These are phyloP conservation scores for Rhododendron simsii DNA, from an alignment of 148 eudicot genomes.

Conservation along the genomic window DNA sequence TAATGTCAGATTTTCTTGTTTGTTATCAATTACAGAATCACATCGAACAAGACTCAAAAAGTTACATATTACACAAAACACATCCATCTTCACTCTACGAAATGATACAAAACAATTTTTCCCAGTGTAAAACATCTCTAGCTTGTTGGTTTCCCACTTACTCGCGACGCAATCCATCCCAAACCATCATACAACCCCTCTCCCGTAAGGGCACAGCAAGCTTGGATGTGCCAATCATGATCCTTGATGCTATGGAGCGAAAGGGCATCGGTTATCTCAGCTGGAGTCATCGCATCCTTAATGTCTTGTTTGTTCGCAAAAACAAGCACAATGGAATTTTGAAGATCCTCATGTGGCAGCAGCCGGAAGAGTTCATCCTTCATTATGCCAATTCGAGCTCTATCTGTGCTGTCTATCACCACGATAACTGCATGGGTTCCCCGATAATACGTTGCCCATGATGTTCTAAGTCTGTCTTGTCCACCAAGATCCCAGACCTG, in stretches of 20 bases:
- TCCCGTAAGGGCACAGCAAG: conserved; percentile 86
- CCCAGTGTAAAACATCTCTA: conserved; percentile 13
- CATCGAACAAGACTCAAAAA: not conserved
- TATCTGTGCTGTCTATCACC: conserved; percentile 92
- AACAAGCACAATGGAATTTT: conserved; percentile 67
- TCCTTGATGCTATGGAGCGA: conserved; percentile 91
- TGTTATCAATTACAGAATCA: not conserved
- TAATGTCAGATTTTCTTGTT: not conserved
- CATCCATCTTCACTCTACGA: not conserved
- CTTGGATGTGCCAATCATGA: conserved; percentile 98
- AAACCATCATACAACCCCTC: conserved; percentile 93
- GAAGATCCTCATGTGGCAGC: conserved; percentile 85
- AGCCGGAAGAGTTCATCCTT: conserved; percentile 86
- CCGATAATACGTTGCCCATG: conserved; percentile 97
- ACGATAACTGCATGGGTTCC: conserved; percentile 93
- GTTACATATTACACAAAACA: not conserved
- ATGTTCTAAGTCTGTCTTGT: conserved; percentile 87
- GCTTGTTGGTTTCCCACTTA: conserved; percentile 77
- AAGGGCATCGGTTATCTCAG: conserved; percentile 91
- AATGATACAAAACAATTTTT: not conserved
- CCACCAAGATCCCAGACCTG: conserved; percentile 99
- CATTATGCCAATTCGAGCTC: conserved; percentile 76
- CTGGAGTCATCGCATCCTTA: conserved; percentile 90
- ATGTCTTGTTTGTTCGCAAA: conserved; percentile 92
- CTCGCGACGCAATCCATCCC: conserved; percentile 92